Percentiles rank a stretch among this genome's conserved stretches.
Conservation (phyloP, 2,329 filamentous ascomycete genomes). For the Xylariaceae sp. region DNA sequence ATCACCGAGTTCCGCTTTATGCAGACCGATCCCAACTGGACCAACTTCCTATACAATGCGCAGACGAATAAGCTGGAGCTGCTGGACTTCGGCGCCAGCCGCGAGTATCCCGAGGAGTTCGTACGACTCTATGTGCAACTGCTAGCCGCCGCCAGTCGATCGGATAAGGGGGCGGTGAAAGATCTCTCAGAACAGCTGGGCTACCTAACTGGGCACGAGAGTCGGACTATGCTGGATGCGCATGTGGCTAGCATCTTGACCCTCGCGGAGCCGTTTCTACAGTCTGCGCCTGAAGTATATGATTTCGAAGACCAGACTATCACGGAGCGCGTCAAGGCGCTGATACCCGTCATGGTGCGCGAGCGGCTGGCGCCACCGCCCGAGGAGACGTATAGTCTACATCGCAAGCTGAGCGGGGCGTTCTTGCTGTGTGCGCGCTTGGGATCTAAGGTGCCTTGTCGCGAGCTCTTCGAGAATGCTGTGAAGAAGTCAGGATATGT, state of each 20-base stretch:
- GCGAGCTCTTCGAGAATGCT: slow-evolving; percentile 69
- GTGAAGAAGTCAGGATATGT: slow-evolving; percentile 31
- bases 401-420: slow-evolving; percentile 91
- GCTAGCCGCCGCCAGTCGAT: slow-evolving; percentile 71
- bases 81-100: slow-evolving; percentile 89
- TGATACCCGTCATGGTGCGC: slow-evolving; percentile 90
- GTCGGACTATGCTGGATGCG: slow-evolving; percentile 78
- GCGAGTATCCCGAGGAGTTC: slow-evolving; percentile 79
- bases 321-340: slow-evolving; percentile 80
- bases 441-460: slow-evolving; percentile 77
- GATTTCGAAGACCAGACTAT: slow-evolving; percentile 95
- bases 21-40: slow-evolving; percentile 99
- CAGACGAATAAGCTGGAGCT: slow-evolving; percentile 71
- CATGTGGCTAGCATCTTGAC: slow-evolving; percentile 86
- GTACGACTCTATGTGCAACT: slow-evolving; percentile 75
- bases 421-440: slow-evolving; percentile 87
- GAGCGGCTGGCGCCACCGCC: slow-evolving; percentile 87
- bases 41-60: slow-evolving; percentile 91
- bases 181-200: slow-evolving; percentile 72
- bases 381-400: slow-evolving; percentile 94
- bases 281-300: slow-evolving; percentile 73
- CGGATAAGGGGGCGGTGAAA: slow-evolving; percentile 61
- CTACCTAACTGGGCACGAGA: slow-evolving; percentile 90
- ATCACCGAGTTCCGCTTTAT: slow-evolving; percentile 95
- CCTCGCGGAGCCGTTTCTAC: slow-evolving; percentile 84